Conservation (phyloP, 148 eudicot species). For the Heliosperma pusillum region DNA sequence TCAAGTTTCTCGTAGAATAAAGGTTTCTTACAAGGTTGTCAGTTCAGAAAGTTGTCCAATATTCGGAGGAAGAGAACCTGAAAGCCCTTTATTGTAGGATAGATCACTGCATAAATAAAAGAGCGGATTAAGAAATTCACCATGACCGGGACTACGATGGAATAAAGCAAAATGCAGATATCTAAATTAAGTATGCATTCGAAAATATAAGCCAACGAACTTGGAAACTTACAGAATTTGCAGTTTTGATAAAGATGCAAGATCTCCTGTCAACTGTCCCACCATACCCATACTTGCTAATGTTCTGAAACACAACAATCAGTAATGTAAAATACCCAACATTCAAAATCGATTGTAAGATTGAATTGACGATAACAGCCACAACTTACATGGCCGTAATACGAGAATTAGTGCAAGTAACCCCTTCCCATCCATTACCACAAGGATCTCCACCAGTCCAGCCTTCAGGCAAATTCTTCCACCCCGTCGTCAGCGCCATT, state of each 20-base stretch:
- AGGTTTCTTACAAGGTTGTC: conserved; percentile 57
- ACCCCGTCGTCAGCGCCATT: conserved; percentile 40
- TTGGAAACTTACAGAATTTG: conserved; percentile 54
- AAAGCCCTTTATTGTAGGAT: conserved; percentile 68
- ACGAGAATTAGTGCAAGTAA: conserved; percentile 50
- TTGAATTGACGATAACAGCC: conserved; percentile 1
- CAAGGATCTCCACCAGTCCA: conserved; percentile 84
- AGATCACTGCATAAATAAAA: conserved; percentile 56
- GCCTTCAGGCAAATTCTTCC: conserved; percentile 63
- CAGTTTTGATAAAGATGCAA: conserved; percentile 52
- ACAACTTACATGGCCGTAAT: conserved; percentile 57
- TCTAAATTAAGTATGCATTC: too few relatives aligned
- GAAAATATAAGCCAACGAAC: background rate
- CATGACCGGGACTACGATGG: background rate
- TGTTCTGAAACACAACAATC: conserved; percentile 42
- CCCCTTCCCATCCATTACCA: conserved; percentile 67
- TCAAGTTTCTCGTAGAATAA: background rate
- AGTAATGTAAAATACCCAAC: background rate
- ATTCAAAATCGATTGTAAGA: background rate
- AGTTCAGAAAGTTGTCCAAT: conserved; percentile 65
- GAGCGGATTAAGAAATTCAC: background rate
- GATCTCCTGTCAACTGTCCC: conserved; percentile 53
- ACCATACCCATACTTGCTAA: conserved; percentile 54
- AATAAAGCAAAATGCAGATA: too few relatives aligned
- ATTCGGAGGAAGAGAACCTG: conserved; percentile 60